phyloP scores from a whole-genome alignment of 2,329 filamentous ascomycete genomes.

The Plectosphaerella sp. region DNA sequence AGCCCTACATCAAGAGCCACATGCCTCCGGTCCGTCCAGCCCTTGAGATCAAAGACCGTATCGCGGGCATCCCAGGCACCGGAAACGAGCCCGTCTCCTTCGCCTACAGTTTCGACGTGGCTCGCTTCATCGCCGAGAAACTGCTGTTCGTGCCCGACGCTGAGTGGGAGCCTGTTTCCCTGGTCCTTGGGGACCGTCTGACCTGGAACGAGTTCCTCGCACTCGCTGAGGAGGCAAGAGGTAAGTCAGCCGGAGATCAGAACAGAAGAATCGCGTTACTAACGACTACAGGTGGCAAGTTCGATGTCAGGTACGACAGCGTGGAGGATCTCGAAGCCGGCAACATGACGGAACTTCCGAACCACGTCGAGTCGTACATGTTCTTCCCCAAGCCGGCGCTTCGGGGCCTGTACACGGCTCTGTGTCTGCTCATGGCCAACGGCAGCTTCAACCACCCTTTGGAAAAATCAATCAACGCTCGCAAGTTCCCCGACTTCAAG shows the following conservation, averaged over 20 bases:
- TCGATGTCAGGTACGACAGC: constrained; percentile 26
- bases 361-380: constrained; percentile 5
- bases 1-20: neutral
- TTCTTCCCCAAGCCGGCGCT: constrained; percentile 7
- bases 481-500: neutral
- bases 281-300: constrained; percentile 18
- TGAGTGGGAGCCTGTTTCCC: constrained; percentile 30
- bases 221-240: constrained; percentile 28
- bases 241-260: constrained; percentile 13
- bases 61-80: constrained; percentile 26
- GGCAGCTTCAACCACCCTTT: neutral
- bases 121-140: constrained; percentile 29
- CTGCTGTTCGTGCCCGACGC: constrained; percentile 20
- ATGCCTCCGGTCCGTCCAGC: neutral
- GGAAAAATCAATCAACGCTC: neutral
- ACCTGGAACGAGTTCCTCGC: constrained; percentile 30
- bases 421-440: neutral
- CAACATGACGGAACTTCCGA: constrained; percentile 20
- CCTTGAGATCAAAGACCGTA: neutral
- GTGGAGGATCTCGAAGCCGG: constrained; percentile 22
- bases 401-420: neutral
- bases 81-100: constrained; percentile 33
- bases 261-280: neutral
- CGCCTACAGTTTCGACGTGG: constrained; percentile 39
- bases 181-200: constrained; percentile 26